These are phyloP conservation scores for Pneumocystis wakefieldiae DNA, from an alignment of 1,139 yeast species.

Conservation along the genomic window DNA sequence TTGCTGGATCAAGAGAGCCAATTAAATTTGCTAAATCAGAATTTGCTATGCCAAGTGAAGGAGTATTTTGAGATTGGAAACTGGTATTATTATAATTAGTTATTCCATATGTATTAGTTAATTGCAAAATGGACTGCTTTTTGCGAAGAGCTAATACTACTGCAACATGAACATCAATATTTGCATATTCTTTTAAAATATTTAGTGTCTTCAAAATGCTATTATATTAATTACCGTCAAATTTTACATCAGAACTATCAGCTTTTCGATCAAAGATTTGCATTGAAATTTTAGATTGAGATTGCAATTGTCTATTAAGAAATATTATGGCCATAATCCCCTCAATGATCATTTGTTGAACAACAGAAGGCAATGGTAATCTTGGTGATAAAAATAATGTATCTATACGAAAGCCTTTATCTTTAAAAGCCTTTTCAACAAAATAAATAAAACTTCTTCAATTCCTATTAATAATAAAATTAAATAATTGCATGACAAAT, in stretches of 20 bases:
- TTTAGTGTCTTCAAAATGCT: too few relatives aligned
- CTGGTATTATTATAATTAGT: slow-evolving; percentile 4
- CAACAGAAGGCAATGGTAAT: slow-evolving; percentile 38
- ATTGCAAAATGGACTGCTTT: slow-evolving; percentile 14
- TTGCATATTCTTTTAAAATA: slow-evolving; percentile 35
- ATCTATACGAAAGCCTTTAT: slow-evolving; percentile 36
- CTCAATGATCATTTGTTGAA: slow-evolving; percentile 67
- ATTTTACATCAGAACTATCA: slow-evolving; percentile 55
- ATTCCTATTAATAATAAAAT: slow-evolving; percentile 12
- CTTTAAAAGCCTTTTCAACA: slow-evolving; percentile 41
- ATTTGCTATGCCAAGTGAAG: slow-evolving; percentile 7
- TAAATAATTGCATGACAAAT: not conserved
- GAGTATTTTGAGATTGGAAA: slow-evolving; percentile 3
- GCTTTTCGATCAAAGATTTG: slow-evolving; percentile 57
- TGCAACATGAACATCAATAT: slow-evolving; percentile 50
- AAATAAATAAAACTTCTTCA: slow-evolving; percentile 33
- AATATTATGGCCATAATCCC: slow-evolving; percentile 64
- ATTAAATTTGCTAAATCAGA: slow-evolving; percentile 17
- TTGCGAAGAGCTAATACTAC: slow-evolving; percentile 31
- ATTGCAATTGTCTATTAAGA: slow-evolving; percentile 34
- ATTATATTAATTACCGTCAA: slow-evolving; percentile 30
- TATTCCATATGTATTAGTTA: slow-evolving; percentile 1
- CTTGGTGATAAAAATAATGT: slow-evolving; percentile 37
- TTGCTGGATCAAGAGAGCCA: slow-evolving; percentile 22
- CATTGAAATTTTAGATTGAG: slow-evolving; percentile 39